These are phyloP conservation scores for Pachysolen tannophilus DNA, from an alignment of 805 yeast species.

Conservation along the genomic window DNA sequence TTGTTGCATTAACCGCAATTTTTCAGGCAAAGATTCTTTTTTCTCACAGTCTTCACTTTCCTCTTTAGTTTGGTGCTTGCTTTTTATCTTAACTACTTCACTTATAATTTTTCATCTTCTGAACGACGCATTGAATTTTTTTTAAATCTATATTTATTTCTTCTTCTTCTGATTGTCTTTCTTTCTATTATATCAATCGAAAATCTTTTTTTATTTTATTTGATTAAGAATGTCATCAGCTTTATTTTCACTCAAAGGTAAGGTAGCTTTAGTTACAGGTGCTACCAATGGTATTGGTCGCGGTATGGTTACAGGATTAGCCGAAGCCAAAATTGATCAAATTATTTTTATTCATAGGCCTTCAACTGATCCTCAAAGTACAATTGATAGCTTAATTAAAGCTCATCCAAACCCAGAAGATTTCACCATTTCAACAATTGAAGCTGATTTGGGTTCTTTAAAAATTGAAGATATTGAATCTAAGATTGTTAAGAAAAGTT, in stretches of 20 bases:
- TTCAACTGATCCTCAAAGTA: conserved; percentile 19
- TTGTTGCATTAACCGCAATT: too few relatives aligned
- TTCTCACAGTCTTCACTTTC: too few relatives aligned
- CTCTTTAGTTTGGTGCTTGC: too few relatives aligned
- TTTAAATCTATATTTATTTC: too few relatives aligned
- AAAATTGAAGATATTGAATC: conserved; percentile 21
- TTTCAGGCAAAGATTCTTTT: too few relatives aligned
- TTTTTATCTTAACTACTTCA: too few relatives aligned
- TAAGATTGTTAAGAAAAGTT: conserved; percentile 21
- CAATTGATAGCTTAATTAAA: conserved; percentile 19
- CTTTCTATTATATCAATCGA: too few relatives aligned
- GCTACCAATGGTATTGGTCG: conserved; percentile 53
- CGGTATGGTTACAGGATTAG: conserved; percentile 42
- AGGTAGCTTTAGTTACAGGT: conserved; percentile 41
- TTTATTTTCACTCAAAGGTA: conserved; percentile 32
- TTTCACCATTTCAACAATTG: conserved; percentile 17
- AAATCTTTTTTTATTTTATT: too few relatives aligned
- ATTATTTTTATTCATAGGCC: conserved; percentile 32
- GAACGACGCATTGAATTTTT: too few relatives aligned
- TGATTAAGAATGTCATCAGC: conserved; percentile 13
- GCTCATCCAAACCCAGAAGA: conserved; percentile 19
- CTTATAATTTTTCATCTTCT: too few relatives aligned
- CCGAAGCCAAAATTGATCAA: conserved; percentile 37
- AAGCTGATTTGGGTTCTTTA: conserved; percentile 20
- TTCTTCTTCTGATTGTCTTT: too few relatives aligned